Conservation (phyloP, 2,329 filamentous ascomycete species). For the Falciphora oryzae region DNA sequence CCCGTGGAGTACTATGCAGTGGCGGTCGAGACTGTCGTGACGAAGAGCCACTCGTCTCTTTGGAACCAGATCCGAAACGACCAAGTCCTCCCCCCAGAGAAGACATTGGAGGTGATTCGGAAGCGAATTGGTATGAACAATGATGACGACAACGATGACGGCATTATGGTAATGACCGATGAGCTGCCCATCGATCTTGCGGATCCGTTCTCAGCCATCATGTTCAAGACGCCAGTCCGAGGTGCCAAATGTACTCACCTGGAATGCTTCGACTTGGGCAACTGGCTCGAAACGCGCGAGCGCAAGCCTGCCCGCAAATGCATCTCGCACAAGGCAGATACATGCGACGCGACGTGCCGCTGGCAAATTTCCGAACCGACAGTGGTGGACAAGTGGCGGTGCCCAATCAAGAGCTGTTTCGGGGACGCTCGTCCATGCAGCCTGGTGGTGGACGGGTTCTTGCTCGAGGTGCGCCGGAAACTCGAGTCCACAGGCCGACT, state of each 20-base stretch:
- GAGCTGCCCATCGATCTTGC: conserved; percentile 57
- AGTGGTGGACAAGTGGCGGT: conserved; percentile 71
- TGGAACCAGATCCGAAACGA: conserved; percentile 31
- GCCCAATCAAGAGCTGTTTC: conserved; percentile 66
- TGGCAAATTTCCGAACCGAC: conserved; percentile 39
- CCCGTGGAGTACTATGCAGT: conserved; percentile 44
- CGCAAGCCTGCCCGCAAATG: conserved; percentile 29
- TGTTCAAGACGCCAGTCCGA: conserved; percentile 69
- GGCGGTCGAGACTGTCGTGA: conserved; percentile 64
- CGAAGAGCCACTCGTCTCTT: conserved; percentile 41
- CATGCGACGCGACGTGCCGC: conserved; percentile 25
- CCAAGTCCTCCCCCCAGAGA: conserved; percentile 34
- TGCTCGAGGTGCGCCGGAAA: conserved; percentile 53
- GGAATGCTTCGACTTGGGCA: conserved; percentile 87
- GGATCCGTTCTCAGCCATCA: conserved; percentile 58
- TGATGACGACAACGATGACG: conserved; percentile 48
- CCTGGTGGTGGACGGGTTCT: conserved; percentile 69
- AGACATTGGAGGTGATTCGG: conserved; percentile 54
- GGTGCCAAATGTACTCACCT: conserved; percentile 65
- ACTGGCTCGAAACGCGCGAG: conserved; percentile 65
- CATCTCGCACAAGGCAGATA: not conserved
- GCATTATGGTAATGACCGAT: conserved; percentile 52
- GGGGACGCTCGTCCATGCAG: conserved; percentile 68
- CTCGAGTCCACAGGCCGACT: conserved; percentile 45
- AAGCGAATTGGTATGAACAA: conserved; percentile 29